Conservation (phyloP, 306 rosid genomes). For the Pachyrhizus erosus region DNA sequence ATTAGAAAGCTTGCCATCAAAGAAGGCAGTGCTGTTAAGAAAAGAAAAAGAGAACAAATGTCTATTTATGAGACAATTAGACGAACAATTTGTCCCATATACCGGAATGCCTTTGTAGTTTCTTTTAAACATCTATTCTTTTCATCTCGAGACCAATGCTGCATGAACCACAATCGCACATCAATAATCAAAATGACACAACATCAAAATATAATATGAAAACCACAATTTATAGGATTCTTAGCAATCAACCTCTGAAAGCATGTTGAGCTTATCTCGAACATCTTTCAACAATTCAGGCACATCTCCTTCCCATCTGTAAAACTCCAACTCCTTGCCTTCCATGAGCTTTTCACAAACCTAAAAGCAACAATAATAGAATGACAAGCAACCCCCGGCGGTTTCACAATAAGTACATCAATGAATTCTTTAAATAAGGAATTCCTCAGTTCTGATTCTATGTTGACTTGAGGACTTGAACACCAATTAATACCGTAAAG, state of each 20-base stretch:
- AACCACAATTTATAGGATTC: conserved; percentile 26
- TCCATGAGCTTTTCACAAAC: conserved; percentile 72
- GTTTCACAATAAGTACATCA: conserved; percentile 10
- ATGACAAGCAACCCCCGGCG: conserved; percentile 8
- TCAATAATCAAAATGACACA: conserved; percentile 8
- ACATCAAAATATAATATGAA: conserved; percentile 20
- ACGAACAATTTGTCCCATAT: conserved; percentile 81
- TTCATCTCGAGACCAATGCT: conserved; percentile 87
- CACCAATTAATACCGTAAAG: conserved; percentile 13
- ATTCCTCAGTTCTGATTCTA: conserved; percentile 12
- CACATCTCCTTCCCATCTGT: conserved; percentile 74
- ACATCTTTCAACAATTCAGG: conserved; percentile 67
- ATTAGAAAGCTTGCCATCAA: conserved; percentile 44
- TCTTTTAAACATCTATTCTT: conserved; percentile 84
- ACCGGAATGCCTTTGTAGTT: conserved; percentile 78
- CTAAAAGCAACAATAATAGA: conserved; percentile 50
- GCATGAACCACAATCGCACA: conserved; percentile 43
- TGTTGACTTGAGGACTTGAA: conserved; percentile 16
- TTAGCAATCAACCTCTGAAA: conserved; percentile 68
- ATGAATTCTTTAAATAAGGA: background rate
- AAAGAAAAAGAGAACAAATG: conserved; percentile 16
- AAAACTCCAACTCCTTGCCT: conserved; percentile 78
- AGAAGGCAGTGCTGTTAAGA: conserved; percentile 16
- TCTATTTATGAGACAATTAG: conserved; percentile 62
- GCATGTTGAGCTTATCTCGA: conserved; percentile 82